A percentile compares a stretch with the other conserved stretches of the same genome.
Evolutionary conservation across 768 basidiomycete species (phyloP).

Genomic region (Hydnomerulius pinastri): DNA sequence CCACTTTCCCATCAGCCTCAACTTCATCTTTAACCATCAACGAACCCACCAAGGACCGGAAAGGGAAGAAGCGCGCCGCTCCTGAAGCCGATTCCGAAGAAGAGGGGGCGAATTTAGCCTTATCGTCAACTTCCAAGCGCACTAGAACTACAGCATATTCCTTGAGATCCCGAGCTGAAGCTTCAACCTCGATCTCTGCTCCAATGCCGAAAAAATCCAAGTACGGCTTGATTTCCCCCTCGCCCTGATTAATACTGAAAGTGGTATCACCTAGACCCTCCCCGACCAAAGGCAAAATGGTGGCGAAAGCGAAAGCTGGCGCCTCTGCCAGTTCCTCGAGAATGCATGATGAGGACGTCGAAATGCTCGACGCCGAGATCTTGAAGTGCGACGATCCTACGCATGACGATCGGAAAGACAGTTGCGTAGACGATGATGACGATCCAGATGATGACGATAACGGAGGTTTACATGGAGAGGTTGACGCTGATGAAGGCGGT

Average conservation of each 20-base stretch:
- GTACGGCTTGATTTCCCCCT: constrained; percentile 36
- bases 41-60: constrained; percentile 74
- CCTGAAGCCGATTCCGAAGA: constrained; percentile 71
- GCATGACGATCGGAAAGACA: constrained; percentile 49
- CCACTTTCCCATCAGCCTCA: constrained; percentile 43
- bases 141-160: constrained; percentile 63
- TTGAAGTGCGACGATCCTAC: constrained; percentile 47
- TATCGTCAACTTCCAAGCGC: constrained; percentile 60
- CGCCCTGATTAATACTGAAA: constrained; percentile 8
- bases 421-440: constrained; percentile 42
- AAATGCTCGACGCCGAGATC: constrained; percentile 68
- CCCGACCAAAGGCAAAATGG: constrained; percentile 59
- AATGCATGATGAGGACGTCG: constrained; percentile 69
- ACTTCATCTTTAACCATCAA: constrained; percentile 61
- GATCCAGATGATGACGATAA: constrained; percentile 51
- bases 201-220: constrained; percentile 79
- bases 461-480: constrained; percentile 46
- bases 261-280: constrained; percentile 40
- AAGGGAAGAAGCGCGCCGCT: constrained; percentile 92
- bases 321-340: constrained; percentile 64
- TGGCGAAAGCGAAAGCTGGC: constrained; percentile 57
- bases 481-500: constrained; percentile 47
- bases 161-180: constrained; percentile 58
- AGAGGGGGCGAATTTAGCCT: constrained; percentile 49
- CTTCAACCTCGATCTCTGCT: constrained; percentile 40